Evolutionary conservation across 2,329 filamentous ascomycete species (phyloP).

Genomic region (Coccinonectria pachysandricola): DNA sequence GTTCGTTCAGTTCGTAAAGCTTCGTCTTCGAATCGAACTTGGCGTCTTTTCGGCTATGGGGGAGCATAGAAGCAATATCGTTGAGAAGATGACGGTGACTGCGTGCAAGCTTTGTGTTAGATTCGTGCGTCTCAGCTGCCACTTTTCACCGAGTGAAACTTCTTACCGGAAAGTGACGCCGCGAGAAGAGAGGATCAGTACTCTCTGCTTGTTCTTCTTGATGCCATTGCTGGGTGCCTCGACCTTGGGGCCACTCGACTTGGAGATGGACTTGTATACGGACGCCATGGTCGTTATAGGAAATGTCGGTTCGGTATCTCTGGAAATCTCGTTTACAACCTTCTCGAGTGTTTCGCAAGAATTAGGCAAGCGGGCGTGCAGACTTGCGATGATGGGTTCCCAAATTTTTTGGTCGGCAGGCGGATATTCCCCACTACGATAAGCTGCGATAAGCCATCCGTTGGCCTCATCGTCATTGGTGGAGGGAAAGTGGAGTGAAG

Average conservation of each 20-base stretch:
- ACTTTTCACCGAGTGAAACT: constrained; percentile 1
- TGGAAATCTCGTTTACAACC: too few relatives aligned
- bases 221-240: constrained; percentile 38
- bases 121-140: constrained; percentile 5
- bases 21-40: constrained; percentile 96
- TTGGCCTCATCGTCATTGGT: constrained; percentile 18
- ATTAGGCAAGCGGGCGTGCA: too few relatives aligned
- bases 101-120: constrained; percentile 9
- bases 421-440: constrained; percentile 20
- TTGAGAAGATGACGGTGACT: constrained; percentile 91
- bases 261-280: constrained; percentile 66
- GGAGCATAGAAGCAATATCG: constrained; percentile 79
- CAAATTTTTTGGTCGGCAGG: constrained; percentile 21
- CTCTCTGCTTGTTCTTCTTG: constrained; percentile 60
- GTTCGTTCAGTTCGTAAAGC: constrained; percentile 69
- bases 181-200: constrained; percentile 84
- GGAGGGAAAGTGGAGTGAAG: constrained; percentile 10
- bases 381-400: constrained; percentile 13
- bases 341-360: too few relatives aligned
- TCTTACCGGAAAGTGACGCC: constrained; percentile 77
- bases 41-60: constrained; percentile 85
- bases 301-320: too few relatives aligned
- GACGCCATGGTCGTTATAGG: constrained; percentile 54
- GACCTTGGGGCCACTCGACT: constrained; percentile 39
- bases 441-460: constrained; percentile 14